Percentiles rank a stretch among this genome's conserved stretches.
These are phyloP conservation scores for Imleria badia DNA, from an alignment of 768 basidiomycete species.

Conservation along the genomic window DNA sequence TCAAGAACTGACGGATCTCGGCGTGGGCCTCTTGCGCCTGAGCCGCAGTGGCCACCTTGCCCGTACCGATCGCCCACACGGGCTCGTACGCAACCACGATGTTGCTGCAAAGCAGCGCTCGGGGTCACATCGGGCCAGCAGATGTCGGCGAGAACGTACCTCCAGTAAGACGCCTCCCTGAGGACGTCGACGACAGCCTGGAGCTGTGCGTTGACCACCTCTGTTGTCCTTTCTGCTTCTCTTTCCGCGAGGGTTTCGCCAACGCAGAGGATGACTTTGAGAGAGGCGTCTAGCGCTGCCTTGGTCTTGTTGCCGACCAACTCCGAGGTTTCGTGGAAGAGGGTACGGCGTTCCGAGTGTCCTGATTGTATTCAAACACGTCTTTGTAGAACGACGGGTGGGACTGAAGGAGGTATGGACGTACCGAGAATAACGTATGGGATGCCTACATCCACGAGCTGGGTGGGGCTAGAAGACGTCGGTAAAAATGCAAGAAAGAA, in stretches of 20 bases:
- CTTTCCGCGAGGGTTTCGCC: slow-evolving; percentile 92
- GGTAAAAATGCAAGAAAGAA: not conserved
- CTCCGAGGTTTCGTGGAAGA: slow-evolving; percentile 87
- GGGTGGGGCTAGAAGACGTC: slow-evolving; percentile 55
- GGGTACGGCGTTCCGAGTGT: slow-evolving; percentile 93
- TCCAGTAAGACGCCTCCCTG: slow-evolving; percentile 67
- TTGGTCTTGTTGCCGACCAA: slow-evolving; percentile 84
- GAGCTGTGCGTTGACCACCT: slow-evolving; percentile 82
- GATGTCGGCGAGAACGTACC: slow-evolving; percentile 44
- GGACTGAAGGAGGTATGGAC: slow-evolving; percentile 9
- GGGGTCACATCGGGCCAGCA: not conserved
- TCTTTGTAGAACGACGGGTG: not conserved
- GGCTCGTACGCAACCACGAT: slow-evolving; percentile 97
- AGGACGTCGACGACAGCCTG: slow-evolving; percentile 66
- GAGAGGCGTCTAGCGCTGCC: slow-evolving; percentile 69
- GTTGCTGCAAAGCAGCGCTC: slow-evolving; percentile 46
- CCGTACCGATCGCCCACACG: slow-evolving; percentile 99
- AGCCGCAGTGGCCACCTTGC: slow-evolving; percentile 87
- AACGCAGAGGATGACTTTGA: slow-evolving; percentile 93
- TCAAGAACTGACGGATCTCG: slow-evolving; percentile 75
- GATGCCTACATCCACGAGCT: slow-evolving; percentile 83
- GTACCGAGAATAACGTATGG: slow-evolving; percentile 90
- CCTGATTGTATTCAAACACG: slow-evolving; percentile 42
- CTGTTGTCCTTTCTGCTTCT: slow-evolving; percentile 71
- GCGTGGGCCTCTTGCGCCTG: slow-evolving; percentile 94